phyloP scores from a whole-genome alignment of 768 basidiomycete species.

The Ramaria sp. region DNA sequence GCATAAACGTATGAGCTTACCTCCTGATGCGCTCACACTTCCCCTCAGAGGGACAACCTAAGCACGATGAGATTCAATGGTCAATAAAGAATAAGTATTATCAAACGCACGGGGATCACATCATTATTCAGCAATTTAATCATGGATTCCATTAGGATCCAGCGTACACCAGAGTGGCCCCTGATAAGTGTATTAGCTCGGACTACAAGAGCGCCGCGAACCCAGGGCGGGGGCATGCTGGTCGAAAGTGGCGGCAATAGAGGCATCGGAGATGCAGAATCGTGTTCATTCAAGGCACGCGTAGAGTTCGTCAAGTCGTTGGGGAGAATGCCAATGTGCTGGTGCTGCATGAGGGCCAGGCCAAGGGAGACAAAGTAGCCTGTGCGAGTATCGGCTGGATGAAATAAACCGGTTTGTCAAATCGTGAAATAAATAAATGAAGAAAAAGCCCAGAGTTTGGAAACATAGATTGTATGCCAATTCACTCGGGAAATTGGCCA shows the following conservation, averaged over 20 bases:
- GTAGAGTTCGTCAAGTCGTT: constrained; percentile 29
- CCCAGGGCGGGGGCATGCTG: constrained; percentile 82
- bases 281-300: constrained; percentile 31
- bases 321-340: constrained; percentile 66
- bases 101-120: constrained; percentile 30
- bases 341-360: constrained; percentile 76
- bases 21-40: constrained; percentile 76
- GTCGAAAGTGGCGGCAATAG: constrained; percentile 61
- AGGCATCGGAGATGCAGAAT: constrained; percentile 31
- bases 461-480: not conserved
- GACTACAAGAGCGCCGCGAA: constrained; percentile 76
- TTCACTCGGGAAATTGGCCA: constrained; percentile 9
- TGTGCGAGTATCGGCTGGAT: constrained; percentile 69
- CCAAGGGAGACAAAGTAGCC: constrained; percentile 63
- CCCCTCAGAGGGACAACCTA: constrained; percentile 77
- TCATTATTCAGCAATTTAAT: constrained; percentile 57
- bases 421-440: no score
- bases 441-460: no score
- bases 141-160: constrained; percentile 75
- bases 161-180: constrained; percentile 79
- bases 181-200: constrained; percentile 85
- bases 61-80: constrained; percentile 12
- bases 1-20: constrained; percentile 25
- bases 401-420: constrained; percentile 3
- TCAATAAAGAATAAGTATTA: not conserved